Evolutionary conservation across 1,284 basidiomycete species (phyloP).

Genomic region (Coriolopsis trogii): DNA sequence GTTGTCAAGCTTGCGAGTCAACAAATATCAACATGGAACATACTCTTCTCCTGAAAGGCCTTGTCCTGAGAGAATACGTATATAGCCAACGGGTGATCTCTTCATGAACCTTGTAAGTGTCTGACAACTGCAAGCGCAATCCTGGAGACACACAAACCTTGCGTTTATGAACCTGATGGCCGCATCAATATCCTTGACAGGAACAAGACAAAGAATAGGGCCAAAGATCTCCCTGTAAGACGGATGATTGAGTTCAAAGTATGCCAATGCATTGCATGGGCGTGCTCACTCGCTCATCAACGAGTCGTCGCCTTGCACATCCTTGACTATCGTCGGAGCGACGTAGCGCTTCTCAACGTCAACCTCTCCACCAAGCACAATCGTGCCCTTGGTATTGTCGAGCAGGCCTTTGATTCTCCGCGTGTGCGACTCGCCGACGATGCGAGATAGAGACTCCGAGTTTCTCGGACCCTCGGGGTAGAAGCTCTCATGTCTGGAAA

Average conservation of each 20-base stretch:
- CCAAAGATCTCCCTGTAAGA: constrained; percentile 43
- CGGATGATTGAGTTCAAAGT: too few species aligned
- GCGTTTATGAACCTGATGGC: constrained; percentile 74
- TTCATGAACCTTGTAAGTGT: background rate
- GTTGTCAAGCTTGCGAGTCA: background rate
- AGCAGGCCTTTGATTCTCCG: constrained; percentile 66
- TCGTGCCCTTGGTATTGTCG: constrained; percentile 68
- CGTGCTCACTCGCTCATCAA: constrained; percentile 71
- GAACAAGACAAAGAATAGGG: constrained; percentile 67
- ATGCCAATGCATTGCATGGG: too few species aligned
- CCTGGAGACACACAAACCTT: constrained; percentile 42
- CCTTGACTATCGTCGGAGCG: constrained; percentile 68
- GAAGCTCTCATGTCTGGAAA: constrained; percentile 51
- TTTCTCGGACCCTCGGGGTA: constrained; percentile 52
- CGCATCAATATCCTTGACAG: constrained; percentile 71
- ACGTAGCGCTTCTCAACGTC: constrained; percentile 64
- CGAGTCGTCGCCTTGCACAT: constrained; percentile 65
- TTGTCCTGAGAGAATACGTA: constrained; percentile 75
- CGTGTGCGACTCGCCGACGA: constrained; percentile 59
- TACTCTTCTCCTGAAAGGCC: constrained; percentile 64
- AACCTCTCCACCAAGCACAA: constrained; percentile 72
- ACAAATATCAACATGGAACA: background rate
- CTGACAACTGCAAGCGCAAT: background rate
- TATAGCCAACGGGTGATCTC: constrained; percentile 73
- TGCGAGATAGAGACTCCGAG: constrained; percentile 47